Evolutionary conservation across 2,329 filamentous ascomycete species (phyloP).

Genomic region (Bipolaris gigantea): DNA sequence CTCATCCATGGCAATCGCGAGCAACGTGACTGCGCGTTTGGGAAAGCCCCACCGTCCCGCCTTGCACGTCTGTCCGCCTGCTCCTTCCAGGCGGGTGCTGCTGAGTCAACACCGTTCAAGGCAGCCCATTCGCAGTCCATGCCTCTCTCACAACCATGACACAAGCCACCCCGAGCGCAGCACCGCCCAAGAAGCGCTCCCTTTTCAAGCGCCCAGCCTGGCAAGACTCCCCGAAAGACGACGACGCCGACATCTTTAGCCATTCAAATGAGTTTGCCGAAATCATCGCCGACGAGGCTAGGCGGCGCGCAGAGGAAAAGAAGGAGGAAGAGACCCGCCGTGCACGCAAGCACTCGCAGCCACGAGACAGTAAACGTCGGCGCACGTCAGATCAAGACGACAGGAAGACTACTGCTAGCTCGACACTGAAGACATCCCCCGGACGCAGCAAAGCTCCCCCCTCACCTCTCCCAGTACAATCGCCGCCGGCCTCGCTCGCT

Average conservation of each 20-base stretch:
- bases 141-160: conserved; percentile 29
- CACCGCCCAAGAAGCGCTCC: conserved; percentile 48
- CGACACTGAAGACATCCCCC: conserved; percentile 9
- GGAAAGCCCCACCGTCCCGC: conserved; percentile 2
- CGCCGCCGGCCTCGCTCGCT: conserved; percentile 27
- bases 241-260: conserved; percentile 47
- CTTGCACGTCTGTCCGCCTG: background rate
- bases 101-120: background rate
- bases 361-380: conserved; percentile 27
- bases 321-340: conserved; percentile 14
- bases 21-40: conserved; percentile 41
- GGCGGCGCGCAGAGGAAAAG: conserved; percentile 33
- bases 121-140: conserved; percentile 4
- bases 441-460: conserved; percentile 32
- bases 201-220: conserved; percentile 61
- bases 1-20: conserved; percentile 11
- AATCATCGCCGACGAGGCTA: conserved; percentile 45
- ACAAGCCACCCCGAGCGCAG: conserved; percentile 21
- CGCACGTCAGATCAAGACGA: conserved; percentile 22
- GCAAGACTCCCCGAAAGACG: conserved; percentile 47
- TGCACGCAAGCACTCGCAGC: conserved; percentile 1
- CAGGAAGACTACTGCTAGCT: conserved; percentile 9
- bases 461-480: conserved; percentile 21
- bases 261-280: conserved; percentile 46
- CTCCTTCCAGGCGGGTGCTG: background rate